Evolutionary conservation across 768 basidiomycete species (phyloP).

Genomic region (Naganishia randhawae): DNA sequence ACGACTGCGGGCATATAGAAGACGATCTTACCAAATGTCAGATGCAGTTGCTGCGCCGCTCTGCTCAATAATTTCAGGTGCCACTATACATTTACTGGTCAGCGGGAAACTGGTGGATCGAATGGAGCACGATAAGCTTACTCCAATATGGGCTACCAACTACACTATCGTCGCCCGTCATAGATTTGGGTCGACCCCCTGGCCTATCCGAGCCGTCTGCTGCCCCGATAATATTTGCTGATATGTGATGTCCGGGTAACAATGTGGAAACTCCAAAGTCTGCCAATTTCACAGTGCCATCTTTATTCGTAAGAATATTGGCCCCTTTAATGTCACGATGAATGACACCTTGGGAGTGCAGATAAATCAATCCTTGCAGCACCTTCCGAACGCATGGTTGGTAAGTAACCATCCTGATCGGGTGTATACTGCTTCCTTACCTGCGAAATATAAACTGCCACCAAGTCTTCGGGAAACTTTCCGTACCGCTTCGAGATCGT

Average conservation of each 20-base stretch:
- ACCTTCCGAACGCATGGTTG: conserved; percentile 52
- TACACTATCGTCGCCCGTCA: conserved; percentile 64
- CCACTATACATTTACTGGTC: conserved; percentile 56
- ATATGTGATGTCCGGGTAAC: conserved; percentile 58
- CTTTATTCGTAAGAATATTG: conserved; percentile 97
- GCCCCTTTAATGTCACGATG: conserved; percentile 99
- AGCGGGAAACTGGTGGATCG: background rate
- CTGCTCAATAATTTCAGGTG: conserved; percentile 98
- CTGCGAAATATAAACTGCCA: conserved; percentile 94
- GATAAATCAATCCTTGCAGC: conserved; percentile 87
- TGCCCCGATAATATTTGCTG: conserved; percentile 52
- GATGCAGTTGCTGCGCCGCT: conserved; percentile 93
- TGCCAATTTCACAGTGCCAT: conserved; percentile 96
- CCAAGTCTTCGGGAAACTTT: conserved; percentile 95
- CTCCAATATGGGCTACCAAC: conserved; percentile 99
- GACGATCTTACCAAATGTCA: conserved; percentile 73
- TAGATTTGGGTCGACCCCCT: background rate
- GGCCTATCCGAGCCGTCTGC: background rate
- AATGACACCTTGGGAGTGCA: conserved; percentile 99
- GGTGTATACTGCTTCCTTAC: background rate
- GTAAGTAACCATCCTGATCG: background rate
- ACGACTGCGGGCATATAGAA: too few relatives aligned
- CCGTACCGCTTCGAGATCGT: conserved; percentile 95
- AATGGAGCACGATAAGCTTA: conserved; percentile 53
- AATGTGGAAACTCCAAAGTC: conserved; percentile 94